Percentiles rank a stretch among this genome's conserved stretches.
phyloP scores from a whole-genome alignment of 192 early-diverging fungal genomes.

The Radiomyces spectabilis region DNA sequence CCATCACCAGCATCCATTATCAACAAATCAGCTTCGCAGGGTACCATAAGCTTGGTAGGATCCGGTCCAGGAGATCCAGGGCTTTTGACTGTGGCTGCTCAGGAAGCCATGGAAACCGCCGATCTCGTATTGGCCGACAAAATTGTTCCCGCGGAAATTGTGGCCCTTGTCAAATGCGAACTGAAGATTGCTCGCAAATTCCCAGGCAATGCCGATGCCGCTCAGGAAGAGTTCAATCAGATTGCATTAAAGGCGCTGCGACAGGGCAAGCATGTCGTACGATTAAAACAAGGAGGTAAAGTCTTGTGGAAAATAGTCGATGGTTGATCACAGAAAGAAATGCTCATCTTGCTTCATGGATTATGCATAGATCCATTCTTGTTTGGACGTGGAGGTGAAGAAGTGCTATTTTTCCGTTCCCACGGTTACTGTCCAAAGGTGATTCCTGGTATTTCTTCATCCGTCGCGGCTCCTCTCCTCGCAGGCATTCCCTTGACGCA shows the following conservation, averaged over 20 bases:
- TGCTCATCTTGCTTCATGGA: no score
- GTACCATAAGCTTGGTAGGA: conserved; percentile 67
- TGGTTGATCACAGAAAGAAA: no score
- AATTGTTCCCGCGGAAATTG: conserved; percentile 60
- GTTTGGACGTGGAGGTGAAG: conserved; percentile 91
- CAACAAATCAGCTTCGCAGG: conserved; percentile 10
- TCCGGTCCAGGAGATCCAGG: conserved; percentile 80
- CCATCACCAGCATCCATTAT: background rate
- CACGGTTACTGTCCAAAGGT: conserved; percentile 57
- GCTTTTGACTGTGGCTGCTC: conserved; percentile 72
- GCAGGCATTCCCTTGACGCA: conserved; percentile 74
- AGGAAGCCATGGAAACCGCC: conserved; percentile 57
- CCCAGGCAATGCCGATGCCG: conserved; percentile 64
- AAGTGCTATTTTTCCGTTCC: conserved; percentile 65
- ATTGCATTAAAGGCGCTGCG: conserved; percentile 54
- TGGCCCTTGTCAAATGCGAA: conserved; percentile 41
- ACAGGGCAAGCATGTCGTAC: conserved; percentile 66
- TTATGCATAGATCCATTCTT: conserved; percentile 69
- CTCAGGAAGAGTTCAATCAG: conserved; percentile 75
- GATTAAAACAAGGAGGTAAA: conserved; percentile 81
- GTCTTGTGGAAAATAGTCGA: background rate
- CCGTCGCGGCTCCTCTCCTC: conserved; percentile 56
- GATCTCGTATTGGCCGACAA: conserved; percentile 84
- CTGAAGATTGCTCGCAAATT: conserved; percentile 60
- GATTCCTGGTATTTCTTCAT: conserved; percentile 62